These are phyloP conservation scores for Mimosa bimucronata DNA, from an alignment of 306 rosid species.

Conservation along the genomic window DNA sequence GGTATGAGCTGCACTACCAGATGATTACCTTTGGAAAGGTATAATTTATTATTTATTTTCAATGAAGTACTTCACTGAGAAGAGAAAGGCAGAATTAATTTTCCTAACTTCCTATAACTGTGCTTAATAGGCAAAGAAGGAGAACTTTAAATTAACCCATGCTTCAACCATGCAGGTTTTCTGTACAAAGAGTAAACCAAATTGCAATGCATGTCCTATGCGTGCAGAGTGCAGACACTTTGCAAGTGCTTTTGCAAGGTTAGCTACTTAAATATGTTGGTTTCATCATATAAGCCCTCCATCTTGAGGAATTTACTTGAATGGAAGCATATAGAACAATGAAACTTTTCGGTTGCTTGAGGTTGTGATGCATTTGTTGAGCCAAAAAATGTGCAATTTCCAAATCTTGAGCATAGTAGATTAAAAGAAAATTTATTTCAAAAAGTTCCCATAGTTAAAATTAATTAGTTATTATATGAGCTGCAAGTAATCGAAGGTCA, in stretches of 20 bases:
- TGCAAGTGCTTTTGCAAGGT: conserved; percentile 99
- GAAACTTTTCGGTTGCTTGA: conserved; percentile 9
- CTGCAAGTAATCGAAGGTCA: not conserved
- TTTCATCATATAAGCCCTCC: conserved; percentile 30
- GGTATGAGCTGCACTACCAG: conserved; percentile 96
- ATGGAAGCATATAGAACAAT: conserved; percentile 1
- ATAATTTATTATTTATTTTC: conserved; percentile 21
- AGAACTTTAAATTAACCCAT: conserved; percentile 32
- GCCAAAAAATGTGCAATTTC: conserved; percentile 24
- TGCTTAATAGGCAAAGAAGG: conserved; percentile 17
- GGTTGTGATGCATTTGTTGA: conserved; percentile 13
- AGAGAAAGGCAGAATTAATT: conserved; percentile 5
- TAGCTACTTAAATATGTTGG: conserved; percentile 35
- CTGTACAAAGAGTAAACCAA: conserved; percentile 91
- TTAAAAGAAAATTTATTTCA: not conserved
- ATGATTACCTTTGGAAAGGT: conserved; percentile 98
- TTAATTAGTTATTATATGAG: conserved; percentile 4
- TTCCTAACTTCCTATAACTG: conserved; percentile 18
- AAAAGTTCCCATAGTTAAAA: not conserved
- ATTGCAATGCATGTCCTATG: conserved; percentile 98
- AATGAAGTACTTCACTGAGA: conserved; percentile 10
- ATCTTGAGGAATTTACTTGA: conserved; percentile 24
- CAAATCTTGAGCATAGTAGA: conserved; percentile 26
- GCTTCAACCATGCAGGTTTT: conserved; percentile 71
- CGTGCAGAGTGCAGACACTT: conserved; percentile 98